Evolutionary conservation across 2,329 filamentous ascomycete genomes (phyloP).

Genomic region (Verticillium albo-atrum): DNA sequence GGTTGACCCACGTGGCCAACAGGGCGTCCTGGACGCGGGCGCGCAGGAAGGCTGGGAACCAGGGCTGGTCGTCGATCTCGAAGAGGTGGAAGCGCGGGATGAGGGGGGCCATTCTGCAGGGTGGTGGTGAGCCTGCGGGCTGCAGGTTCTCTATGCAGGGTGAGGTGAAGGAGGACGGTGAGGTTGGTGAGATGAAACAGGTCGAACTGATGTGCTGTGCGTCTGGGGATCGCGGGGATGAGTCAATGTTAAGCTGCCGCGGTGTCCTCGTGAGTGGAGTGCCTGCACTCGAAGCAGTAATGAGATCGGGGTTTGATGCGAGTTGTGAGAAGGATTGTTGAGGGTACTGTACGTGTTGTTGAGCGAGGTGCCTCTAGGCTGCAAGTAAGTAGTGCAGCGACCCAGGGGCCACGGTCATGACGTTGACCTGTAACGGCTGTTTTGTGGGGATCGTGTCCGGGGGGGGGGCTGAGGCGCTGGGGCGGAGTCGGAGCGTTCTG

Average conservation of each 20-base stretch:
- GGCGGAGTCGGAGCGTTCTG: neutral
- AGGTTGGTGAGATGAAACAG: no score
- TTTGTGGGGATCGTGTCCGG: neutral
- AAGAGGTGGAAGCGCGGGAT: conserved; percentile 59
- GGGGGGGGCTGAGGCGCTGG: neutral
- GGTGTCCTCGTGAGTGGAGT: no score
- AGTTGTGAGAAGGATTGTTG: no score
- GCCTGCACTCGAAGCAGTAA: neutral
- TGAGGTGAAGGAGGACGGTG: neutral
- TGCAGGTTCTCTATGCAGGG: neutral
- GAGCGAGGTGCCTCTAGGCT: no score
- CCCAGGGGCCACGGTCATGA: neutral
- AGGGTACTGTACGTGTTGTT: no score
- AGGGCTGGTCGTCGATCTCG: conserved; percentile 64
- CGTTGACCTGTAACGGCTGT: neutral
- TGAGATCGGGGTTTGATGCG: no score
- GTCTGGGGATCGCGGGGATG: no score
- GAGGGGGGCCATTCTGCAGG: conserved; percentile 46
- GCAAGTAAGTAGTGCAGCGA: no score
- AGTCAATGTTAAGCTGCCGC: no score
- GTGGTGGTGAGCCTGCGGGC: conserved; percentile 1
- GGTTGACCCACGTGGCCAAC: conserved; percentile 57
- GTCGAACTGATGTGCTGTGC: no score
- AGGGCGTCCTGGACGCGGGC: conserved; percentile 61
- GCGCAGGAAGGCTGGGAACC: conserved; percentile 64